Percentiles rank a stretch among this genome's conserved stretches.
Evolutionary conservation across 1,284 basidiomycete species (phyloP).

Genomic region (Heterobasidion irregulare): DNA sequence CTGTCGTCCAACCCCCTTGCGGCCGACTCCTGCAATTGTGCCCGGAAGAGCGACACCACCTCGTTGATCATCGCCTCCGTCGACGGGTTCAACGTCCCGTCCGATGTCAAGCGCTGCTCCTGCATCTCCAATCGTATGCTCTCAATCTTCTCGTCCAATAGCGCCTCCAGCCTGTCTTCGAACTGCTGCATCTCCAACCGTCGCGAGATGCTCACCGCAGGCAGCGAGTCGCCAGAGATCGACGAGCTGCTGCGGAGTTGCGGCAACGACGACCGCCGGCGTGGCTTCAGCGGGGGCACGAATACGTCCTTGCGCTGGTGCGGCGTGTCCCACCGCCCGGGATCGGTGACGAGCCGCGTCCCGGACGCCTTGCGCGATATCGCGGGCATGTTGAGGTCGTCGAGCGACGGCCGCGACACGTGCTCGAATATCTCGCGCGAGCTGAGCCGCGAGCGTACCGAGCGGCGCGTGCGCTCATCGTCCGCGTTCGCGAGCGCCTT

Average conservation of each 20-base stretch:
- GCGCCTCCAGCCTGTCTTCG: conserved; percentile 46
- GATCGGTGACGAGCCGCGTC: conserved; percentile 47
- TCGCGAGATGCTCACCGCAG: conserved; percentile 43
- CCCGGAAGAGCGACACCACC: conserved; percentile 56
- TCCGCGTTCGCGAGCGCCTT: conserved; percentile 58
- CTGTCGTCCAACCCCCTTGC: conserved; percentile 51
- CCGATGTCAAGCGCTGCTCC: conserved; percentile 15
- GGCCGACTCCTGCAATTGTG: conserved; percentile 57
- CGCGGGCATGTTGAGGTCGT: conserved; percentile 59
- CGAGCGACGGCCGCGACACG: conserved; percentile 58
- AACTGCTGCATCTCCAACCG: conserved; percentile 51
- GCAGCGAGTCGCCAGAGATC: conserved; percentile 33
- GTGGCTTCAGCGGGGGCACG: conserved; percentile 25
- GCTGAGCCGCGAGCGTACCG: conserved; percentile 64
- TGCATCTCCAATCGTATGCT: conserved; percentile 35
- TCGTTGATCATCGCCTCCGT: conserved; percentile 58
- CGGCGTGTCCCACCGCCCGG: conserved; percentile 27
- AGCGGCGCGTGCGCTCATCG: conserved; percentile 57
- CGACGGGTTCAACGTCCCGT: conserved; percentile 25
- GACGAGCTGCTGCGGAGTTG: conserved; percentile 33
- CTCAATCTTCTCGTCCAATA: conserved; percentile 65
- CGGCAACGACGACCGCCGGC: conserved; percentile 56
- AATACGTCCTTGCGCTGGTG: conserved; percentile 36
- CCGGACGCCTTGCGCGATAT: conserved; percentile 54
- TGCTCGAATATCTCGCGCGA: conserved; percentile 60